These are phyloP conservation scores for Hypoxylon intermedium DNA, from an alignment of 495 filamentous ascomycete species.

Conservation along the genomic window DNA sequence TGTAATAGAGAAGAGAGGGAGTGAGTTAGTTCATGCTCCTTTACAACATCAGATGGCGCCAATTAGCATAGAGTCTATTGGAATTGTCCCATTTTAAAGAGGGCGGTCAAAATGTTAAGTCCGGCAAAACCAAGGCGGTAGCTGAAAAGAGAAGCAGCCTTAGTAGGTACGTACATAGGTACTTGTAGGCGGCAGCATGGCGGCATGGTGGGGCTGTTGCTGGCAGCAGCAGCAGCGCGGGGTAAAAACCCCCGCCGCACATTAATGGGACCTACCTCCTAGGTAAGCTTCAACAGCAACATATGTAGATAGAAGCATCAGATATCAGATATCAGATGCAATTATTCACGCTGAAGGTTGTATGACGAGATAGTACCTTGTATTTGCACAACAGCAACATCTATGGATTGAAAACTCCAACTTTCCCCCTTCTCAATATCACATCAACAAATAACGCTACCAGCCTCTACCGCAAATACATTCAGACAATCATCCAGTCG, in stretches of 20 bases:
- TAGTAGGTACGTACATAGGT: neutral
- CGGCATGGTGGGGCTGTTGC: constrained; percentile 1
- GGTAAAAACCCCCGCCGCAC: constrained; percentile 20
- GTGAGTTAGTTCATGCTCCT: neutral
- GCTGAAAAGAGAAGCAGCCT: neutral
- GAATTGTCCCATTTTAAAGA: no score
- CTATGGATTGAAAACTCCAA: no score
- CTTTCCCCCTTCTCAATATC: no score
- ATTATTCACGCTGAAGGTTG: no score
- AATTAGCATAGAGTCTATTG: constrained; percentile 5
- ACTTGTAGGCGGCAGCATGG: neutral
- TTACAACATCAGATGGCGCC: neutral
- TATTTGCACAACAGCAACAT: no score
- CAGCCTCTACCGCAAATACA: neutral
- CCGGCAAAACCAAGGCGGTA: neutral
- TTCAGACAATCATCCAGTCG: neutral
- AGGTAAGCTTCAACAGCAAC: no score
- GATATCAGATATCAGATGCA: no score
- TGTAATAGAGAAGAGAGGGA: neutral
- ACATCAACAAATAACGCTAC: no score
- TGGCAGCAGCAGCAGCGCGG: constrained; percentile 7
- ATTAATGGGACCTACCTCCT: neutral
- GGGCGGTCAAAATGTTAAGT: neutral
- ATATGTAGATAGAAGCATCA: no score
- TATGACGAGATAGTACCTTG: no score